Evolutionary conservation across 169 alveolate species (phyloP).

Genomic region (Eimeria brunetti): DNA sequence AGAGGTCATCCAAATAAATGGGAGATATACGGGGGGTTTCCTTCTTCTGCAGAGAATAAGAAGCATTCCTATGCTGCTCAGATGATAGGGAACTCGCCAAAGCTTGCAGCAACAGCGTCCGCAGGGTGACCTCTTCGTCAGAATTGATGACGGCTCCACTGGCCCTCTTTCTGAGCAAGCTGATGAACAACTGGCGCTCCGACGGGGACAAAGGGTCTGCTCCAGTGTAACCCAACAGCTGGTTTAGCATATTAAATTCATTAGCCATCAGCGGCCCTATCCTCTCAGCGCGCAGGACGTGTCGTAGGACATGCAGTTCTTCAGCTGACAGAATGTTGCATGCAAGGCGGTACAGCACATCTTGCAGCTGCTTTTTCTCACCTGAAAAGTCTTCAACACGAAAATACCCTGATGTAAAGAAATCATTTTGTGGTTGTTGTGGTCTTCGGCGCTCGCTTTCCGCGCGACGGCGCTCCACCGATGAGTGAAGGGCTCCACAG

Average conservation of each 20-base stretch:
- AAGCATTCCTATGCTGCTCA: slow-evolving; percentile 34
- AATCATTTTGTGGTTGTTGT: not conserved
- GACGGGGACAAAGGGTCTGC: not conserved
- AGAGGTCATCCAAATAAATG: not conserved
- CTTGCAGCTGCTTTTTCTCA: not conserved
- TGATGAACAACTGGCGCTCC: slow-evolving; percentile 29
- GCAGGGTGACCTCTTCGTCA: not conserved
- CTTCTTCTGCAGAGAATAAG: slow-evolving; percentile 1
- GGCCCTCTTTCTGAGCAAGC: slow-evolving; percentile 7
- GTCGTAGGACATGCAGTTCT: slow-evolving; percentile 15
- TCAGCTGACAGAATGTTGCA: slow-evolving; percentile 4
- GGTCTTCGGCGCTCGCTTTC: not conserved
- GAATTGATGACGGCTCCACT: not conserved
- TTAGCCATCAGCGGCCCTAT: not conserved
- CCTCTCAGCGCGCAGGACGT: slow-evolving; percentile 35
- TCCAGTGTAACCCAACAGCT: slow-evolving; percentile 17
- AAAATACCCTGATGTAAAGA: not conserved
- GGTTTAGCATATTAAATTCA: not conserved
- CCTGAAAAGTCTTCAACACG: slow-evolving; percentile 4
- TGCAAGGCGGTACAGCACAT: not conserved
- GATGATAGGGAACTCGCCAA: slow-evolving; percentile 14
- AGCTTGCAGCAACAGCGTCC: not conserved
- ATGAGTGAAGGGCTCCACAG: not conserved
- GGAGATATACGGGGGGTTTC: not conserved
- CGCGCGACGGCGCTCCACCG: not conserved